These are phyloP conservation scores for Oryza rufipogon DNA, from an alignment of 176 grass and related monocot genomes.

Conservation along the genomic window DNA sequence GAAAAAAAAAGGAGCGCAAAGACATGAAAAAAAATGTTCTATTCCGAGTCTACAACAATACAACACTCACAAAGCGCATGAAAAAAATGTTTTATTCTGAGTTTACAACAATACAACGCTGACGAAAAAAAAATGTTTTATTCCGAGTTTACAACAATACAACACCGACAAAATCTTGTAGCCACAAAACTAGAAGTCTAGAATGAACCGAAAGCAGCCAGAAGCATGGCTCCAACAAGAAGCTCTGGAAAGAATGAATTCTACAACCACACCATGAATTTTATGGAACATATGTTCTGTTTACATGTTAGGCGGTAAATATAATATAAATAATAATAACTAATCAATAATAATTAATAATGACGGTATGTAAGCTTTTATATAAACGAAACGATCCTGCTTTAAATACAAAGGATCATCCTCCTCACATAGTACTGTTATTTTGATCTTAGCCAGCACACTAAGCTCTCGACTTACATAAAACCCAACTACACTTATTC, in stretches of 20 bases:
- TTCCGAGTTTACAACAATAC: background rate
- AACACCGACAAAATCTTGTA: background rate
- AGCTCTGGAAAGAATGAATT: background rate
- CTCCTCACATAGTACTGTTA: constrained; percentile 10
- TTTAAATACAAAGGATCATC: constrained; percentile 43
- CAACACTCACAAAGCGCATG: background rate
- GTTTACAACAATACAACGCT: background rate
- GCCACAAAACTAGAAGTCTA: background rate
- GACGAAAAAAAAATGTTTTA: background rate
- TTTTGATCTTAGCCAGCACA: constrained; percentile 43
- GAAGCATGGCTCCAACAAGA: background rate
- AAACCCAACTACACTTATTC: constrained; percentile 40
- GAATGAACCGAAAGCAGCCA: background rate
- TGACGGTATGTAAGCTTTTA: constrained; percentile 39
- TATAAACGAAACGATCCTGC: constrained; percentile 26
- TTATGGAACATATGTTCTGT: background rate
- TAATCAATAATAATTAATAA: constrained; percentile 21
- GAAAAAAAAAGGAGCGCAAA: background rate
- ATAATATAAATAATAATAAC: constrained; percentile 21
- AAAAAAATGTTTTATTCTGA: constrained; percentile 5
- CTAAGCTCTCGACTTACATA: constrained; percentile 39
- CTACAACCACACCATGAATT: constrained; percentile 32
- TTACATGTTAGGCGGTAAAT: constrained; percentile 34
- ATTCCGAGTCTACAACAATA: background rate
- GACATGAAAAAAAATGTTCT: background rate